Evolutionary conservation across 306 rosid genomes (phyloP), one percentile per base, ranked within the genome.

Genomic region (Vachellia collinsii): DNA sequence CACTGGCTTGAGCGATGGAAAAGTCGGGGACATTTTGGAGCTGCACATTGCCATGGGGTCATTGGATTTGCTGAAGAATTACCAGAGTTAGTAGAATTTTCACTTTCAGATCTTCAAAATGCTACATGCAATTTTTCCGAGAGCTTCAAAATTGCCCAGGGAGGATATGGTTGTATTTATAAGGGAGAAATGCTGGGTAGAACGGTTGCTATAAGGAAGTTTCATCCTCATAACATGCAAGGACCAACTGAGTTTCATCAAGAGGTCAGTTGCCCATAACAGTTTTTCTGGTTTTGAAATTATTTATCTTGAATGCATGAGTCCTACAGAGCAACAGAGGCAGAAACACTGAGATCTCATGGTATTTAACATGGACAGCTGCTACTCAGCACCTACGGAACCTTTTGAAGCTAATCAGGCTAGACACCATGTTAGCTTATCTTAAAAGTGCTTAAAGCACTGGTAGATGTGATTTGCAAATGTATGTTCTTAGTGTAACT

Each of bases 141-240:
- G 86, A 90, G 94, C 87, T 93, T 93, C 77, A 90, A 83, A 88
- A 65, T 91, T 47, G 87, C 79, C 53, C 82, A 88, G 79, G 97
- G 91, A 38, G 97, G 92, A 61, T 89, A 82, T 74, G 95, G 97
- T 78, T 87, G 80, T 81, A 85, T 93, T 82, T 93, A 91, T 77
- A 93, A 91, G 85, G 97, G 97, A 65, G 97, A 93, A 90, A 76
- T 93, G 94, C 62, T 87, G 81, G 97, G 97, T 23, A 88, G 90
- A 84, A 93, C 97, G 56, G 92, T 93, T 67, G 92, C 90, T 56
- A 83, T 93, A 80, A 91, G 86, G 84, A 93, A 82, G 89, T 82
- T 91, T 44, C 86, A 88, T 82, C 85, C 89, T 7, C 88, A 88
- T 73, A 86, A 83, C 87, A 79, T 83, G 88, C 91, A 91, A 59